These are phyloP conservation scores for Chenopodium suecicum DNA, from an alignment of 148 eudicot genomes.

Conservation along the genomic window DNA sequence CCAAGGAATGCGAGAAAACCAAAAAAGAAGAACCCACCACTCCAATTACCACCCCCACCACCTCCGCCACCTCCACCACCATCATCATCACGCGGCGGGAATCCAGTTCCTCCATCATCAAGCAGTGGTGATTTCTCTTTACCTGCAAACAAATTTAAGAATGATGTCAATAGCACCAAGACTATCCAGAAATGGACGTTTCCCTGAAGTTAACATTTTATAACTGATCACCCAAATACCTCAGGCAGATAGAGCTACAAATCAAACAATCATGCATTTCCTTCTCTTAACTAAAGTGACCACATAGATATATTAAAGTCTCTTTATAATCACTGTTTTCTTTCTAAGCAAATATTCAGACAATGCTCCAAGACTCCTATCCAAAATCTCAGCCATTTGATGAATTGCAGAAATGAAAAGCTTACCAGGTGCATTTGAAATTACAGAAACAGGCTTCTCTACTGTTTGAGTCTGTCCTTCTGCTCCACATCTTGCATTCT, in stretches of 20 bases:
- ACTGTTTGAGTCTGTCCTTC: slow-evolving; percentile 40
- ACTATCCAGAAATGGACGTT: not conserved
- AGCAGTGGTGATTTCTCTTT: slow-evolving; percentile 36
- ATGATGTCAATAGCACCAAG: not conserved
- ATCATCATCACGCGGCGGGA: slow-evolving; percentile 40
- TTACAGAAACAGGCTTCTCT: slow-evolving; percentile 27
- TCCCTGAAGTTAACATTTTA: not conserved
- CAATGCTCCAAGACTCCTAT: not conserved
- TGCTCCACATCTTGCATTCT: slow-evolving; percentile 41
- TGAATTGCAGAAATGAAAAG: not conserved
- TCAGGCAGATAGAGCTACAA: not conserved
- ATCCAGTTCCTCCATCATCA: slow-evolving; percentile 41
- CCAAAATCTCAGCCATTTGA: not conserved
- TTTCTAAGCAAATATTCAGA: not conserved
- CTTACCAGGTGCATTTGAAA: slow-evolving; percentile 35
- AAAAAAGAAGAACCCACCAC: slow-evolving; percentile 32
- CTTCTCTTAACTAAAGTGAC: not conserved
- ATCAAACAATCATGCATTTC: not conserved
- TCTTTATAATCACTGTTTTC: not conserved
- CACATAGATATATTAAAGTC: too few relatives aligned
- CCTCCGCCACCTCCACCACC: slow-evolving; percentile 42
- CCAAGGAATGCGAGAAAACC: slow-evolving; percentile 32
- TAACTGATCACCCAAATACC: not conserved
- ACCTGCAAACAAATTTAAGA: slow-evolving; percentile 20
- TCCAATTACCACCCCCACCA: slow-evolving; percentile 37